Conservation (phyloP, 768 basidiomycete genomes). For the Collybiopsis confluens region DNA sequence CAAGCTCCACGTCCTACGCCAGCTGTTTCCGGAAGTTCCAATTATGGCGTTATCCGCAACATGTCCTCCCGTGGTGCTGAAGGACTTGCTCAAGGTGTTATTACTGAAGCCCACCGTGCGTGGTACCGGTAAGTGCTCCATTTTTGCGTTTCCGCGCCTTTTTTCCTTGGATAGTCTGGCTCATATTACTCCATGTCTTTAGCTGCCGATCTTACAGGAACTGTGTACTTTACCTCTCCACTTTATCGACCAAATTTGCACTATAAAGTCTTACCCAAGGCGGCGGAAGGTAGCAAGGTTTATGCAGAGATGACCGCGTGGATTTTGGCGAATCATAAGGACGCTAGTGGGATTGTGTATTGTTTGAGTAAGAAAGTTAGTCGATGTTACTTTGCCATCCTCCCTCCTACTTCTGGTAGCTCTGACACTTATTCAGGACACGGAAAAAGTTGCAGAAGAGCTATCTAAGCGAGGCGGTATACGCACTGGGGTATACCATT, state of each 20-base stretch:
- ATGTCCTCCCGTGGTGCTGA: constrained; percentile 73
- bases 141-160: no score
- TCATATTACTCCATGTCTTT: no score
- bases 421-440: constrained; percentile 49
- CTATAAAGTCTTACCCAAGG: constrained; percentile 75
- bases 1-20: constrained; percentile 67
- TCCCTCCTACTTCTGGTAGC: background rate
- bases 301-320: constrained; percentile 63
- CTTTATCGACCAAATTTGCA: constrained; percentile 85
- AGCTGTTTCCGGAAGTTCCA: constrained; percentile 72
- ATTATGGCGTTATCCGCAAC: constrained; percentile 85
- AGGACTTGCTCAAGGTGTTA: constrained; percentile 71
- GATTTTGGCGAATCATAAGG: constrained; percentile 63
- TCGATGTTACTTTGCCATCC: background rate
- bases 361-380: constrained; percentile 75
- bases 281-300: constrained; percentile 45
- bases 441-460: constrained; percentile 68
- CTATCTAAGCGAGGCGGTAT: constrained; percentile 57
- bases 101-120: constrained; percentile 56
- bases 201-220: constrained; percentile 59
- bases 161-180: no score
- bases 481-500: constrained; percentile 77
- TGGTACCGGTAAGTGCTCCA: constrained; percentile 45
- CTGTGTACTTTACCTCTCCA: constrained; percentile 78
- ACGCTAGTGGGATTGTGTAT: constrained; percentile 85